Evolutionary conservation across 306 rosid genomes (phyloP).

Genomic region (Vachellia collinsii): DNA sequence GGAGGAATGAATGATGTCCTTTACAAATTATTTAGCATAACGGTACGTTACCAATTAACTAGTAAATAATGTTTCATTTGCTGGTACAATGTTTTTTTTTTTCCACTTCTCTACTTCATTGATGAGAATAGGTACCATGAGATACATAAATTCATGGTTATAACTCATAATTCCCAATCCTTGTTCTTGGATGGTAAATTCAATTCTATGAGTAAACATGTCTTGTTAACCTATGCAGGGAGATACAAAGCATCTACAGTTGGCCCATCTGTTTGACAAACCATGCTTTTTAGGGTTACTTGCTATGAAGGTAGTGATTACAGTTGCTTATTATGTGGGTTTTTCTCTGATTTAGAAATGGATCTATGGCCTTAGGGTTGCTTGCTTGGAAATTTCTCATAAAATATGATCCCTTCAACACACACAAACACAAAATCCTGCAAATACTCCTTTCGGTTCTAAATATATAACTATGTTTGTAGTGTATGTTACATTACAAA

Average conservation of each 20-base stretch:
- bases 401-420: neutral
- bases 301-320: constrained; percentile 55
- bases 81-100: too few species aligned
- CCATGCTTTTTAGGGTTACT: constrained; percentile 71
- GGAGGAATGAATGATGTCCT: too few species aligned
- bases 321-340: neutral
- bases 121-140: neutral
- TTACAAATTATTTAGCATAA: too few species aligned
- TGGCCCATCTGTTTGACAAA: constrained; percentile 77
- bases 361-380: too few species aligned
- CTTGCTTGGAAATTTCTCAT: neutral
- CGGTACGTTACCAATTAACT: neutral
- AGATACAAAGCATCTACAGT: constrained; percentile 51
- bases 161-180: neutral
- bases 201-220: constrained; percentile 5
- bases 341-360: neutral
- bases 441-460: too few species aligned
- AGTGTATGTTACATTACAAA: too few species aligned
- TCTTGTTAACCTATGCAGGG: constrained; percentile 42
- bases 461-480: too few species aligned
- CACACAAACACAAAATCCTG: neutral
- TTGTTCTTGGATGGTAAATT: neutral
- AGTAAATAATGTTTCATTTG: neutral
- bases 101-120: neutral
- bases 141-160: neutral